Conservation (phyloP, 768 basidiomycete species). For the Tubosaeta sp. region DNA sequence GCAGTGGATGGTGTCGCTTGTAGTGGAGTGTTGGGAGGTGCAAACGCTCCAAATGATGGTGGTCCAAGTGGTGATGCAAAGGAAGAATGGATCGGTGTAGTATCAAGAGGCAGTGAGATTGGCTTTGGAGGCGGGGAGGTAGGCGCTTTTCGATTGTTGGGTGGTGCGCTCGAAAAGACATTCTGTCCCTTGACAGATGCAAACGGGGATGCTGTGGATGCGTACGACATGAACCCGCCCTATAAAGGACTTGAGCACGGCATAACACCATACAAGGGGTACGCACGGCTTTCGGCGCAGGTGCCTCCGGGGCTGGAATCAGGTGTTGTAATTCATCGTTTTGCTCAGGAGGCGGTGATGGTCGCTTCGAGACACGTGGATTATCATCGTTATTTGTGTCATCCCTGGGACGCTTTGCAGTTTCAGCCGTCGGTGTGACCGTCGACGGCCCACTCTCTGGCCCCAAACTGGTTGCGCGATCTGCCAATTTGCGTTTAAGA, state of each 20-base stretch:
- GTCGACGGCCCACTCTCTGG: constrained; percentile 33
- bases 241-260: constrained; percentile 23
- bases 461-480: constrained; percentile 63
- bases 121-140: constrained; percentile 23
- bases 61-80: constrained; percentile 22
- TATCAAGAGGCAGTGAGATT: constrained; percentile 19
- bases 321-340: constrained; percentile 16
- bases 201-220: constrained; percentile 70
- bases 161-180: constrained; percentile 31
- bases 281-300: constrained; percentile 47
- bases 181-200: constrained; percentile 69
- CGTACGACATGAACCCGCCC: constrained; percentile 80
- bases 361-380: constrained; percentile 54
- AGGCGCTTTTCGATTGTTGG: constrained; percentile 27
- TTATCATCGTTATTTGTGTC: constrained; percentile 61
- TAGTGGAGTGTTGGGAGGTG: constrained; percentile 14
- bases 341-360: constrained; percentile 66
- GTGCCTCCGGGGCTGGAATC: constrained; percentile 16
- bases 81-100: constrained; percentile 13
- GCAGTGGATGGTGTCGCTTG: constrained; percentile 31
- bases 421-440: constrained; percentile 29
- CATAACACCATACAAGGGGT: constrained; percentile 2
- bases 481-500: constrained; percentile 64
- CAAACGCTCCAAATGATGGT: constrained; percentile 20
- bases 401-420: constrained; percentile 57